Percentiles rank a stretch among this genome's conserved stretches.
Evolutionary conservation across 2,329 filamentous ascomycete species (phyloP).

Genomic region (Cladophialophora immunda): DNA sequence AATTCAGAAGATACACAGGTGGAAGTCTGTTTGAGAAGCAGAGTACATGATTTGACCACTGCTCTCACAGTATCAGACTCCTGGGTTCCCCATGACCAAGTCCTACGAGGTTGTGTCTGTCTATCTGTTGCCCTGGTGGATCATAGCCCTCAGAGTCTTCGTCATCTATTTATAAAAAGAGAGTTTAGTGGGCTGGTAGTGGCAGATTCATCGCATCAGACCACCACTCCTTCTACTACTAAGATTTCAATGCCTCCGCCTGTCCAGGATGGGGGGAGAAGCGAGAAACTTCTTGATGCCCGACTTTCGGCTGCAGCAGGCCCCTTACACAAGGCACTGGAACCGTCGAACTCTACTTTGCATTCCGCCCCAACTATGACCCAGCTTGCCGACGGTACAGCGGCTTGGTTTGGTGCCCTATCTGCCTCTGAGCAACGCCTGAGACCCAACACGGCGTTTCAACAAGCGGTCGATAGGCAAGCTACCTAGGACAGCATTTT

Average conservation of each 20-base stretch:
- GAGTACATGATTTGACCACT: not conserved
- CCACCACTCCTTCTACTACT: not conserved
- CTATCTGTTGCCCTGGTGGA: not conserved
- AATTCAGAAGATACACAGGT: not conserved
- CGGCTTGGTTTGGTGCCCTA: not conserved
- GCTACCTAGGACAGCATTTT: not conserved
- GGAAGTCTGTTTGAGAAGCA: not conserved
- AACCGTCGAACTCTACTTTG: not conserved
- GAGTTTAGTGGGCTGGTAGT: conserved; percentile 2
- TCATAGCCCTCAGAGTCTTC: not conserved
- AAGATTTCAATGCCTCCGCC: not conserved
- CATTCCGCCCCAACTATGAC: not conserved
- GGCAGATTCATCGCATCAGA: conserved; percentile 1
- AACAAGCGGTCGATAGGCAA: not conserved
- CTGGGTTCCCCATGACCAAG: not conserved
- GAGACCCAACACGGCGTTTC: not conserved
- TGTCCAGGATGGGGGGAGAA: not conserved
- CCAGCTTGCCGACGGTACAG: not conserved
- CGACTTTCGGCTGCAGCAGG: not conserved
- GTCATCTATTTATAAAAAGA: not conserved
- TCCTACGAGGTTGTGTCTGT: not conserved
- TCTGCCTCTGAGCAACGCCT: not conserved
- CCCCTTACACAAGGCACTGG: not conserved
- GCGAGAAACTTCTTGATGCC: conserved; percentile 3
- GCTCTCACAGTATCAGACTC: not conserved